Evolutionary conservation across 75 land plant species (phyloP), one percentile per base, ranked within the genome.

Genomic region (Isoetes taiwanensis): DNA sequence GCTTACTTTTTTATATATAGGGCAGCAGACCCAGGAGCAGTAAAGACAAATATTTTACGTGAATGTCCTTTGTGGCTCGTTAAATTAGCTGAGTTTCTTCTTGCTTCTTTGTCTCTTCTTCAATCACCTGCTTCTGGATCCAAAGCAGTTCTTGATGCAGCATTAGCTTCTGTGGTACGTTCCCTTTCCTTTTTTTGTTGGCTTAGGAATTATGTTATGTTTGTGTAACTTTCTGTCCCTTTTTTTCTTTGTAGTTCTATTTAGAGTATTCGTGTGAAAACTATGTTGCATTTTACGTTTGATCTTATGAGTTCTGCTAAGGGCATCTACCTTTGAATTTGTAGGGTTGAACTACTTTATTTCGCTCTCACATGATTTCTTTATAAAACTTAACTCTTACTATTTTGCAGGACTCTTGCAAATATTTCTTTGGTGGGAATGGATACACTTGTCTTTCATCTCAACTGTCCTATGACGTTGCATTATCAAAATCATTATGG

Each of bases 11-110:
- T 14, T 37, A 9, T 14, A 37, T 37, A 10, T 58, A 83, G 88
- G 59, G 83, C 81, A 57, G 96, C 72, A 20, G 91, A 85, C 71
- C 91, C 96, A 43, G 96, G 95, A 43, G 64, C 30, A n/a, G 95
- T 88, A 11, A 14, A 71, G 61, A 88, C 95, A 5, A 58, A 64
- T 43, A 75, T 88, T 43, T 62, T 89, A 76, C 59, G 83, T 14
- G 96, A 89, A 71, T 37, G 81, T 39, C 96, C 96, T 35, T 16
- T 32, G 14, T 61, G 28, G 59, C 54, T 85, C 38, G 78, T 80
- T 4, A 25, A 33, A 23, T 0, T 79, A 26, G 72, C 80, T 23
- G 68, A 66, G 52, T 23, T 39, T 0, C 65, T 72, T 16, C 55
- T 89, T 42, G 62, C 59, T 25, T 55, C 64, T 43, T 16, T 82